Evolutionary conservation across 352 stramenopile genomes (phyloP).

Genomic region (Nothophytophthora sp.): DNA sequence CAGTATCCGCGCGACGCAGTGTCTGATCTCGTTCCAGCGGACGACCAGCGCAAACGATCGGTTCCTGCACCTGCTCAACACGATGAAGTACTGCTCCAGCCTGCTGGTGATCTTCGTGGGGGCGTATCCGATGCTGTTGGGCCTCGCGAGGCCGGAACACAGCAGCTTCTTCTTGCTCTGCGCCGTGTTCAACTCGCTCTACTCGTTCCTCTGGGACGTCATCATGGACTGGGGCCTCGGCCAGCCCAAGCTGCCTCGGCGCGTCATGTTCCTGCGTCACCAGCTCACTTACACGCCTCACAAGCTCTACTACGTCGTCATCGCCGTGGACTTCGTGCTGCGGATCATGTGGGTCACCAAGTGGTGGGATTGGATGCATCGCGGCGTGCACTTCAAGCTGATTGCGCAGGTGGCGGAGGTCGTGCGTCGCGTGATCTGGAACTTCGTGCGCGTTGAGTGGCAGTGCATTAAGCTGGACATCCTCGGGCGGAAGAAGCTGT

Average conservation of each 20-base stretch:
- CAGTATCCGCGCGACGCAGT: constrained; percentile 80
- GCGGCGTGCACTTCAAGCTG: constrained; percentile 80
- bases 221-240: constrained; percentile 96
- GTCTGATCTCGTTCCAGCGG: constrained; percentile 80
- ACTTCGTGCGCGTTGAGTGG: constrained; percentile 93
- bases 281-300: constrained; percentile 61
- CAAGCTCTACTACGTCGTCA: constrained; percentile 91
- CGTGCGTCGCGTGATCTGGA: constrained; percentile 92
- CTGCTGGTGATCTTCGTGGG: constrained; percentile 79
- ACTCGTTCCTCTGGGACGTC: constrained; percentile 98
- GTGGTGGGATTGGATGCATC: constrained; percentile 81
- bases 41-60: constrained; percentile 67
- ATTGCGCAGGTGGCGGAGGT: constrained; percentile 92
- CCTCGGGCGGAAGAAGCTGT: constrained; percentile 58
- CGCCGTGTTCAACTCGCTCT: constrained; percentile 93
- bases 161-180: constrained; percentile 77
- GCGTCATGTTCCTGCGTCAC: constrained; percentile 58
- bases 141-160: constrained; percentile 42
- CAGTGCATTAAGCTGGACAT: constrained; percentile 88
- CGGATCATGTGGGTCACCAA: constrained; percentile 95
- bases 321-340: constrained; percentile 92
- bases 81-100: constrained; percentile 86
- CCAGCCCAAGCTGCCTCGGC: constrained; percentile 54
- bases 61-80: constrained; percentile 85
- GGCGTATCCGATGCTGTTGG: constrained; percentile 75